These are phyloP conservation scores for Talaromyces trachyspermus DNA, from an alignment of 495 filamentous ascomycete species.

Conservation along the genomic window DNA sequence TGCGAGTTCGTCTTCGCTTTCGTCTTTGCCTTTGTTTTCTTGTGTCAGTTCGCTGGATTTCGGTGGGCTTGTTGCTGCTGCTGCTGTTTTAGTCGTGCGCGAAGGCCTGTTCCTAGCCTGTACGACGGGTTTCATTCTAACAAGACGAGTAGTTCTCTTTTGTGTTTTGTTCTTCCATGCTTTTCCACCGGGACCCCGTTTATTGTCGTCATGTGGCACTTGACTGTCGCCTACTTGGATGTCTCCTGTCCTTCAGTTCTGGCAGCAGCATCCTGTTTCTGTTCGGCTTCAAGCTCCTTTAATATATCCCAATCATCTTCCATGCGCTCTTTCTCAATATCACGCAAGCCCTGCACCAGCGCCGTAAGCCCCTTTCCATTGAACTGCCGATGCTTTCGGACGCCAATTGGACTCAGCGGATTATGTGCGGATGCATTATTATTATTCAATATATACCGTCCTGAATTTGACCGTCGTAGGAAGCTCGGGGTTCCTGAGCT, in stretches of 20 bases:
- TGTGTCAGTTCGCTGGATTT: no score
- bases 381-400: constrained; percentile 54
- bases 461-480: constrained; percentile 50
- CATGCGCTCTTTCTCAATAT: constrained; percentile 67
- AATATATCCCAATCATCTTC: constrained; percentile 80
- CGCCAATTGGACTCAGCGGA: constrained; percentile 40
- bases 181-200: constrained; percentile 8
- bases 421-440: constrained; percentile 9
- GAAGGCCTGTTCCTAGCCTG: constrained; percentile 21
- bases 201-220: constrained; percentile 35
- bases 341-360: constrained; percentile 68
- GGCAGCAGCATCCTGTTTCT: constrained; percentile 13
- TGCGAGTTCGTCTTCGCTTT: constrained; percentile 25
- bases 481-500: constrained; percentile 62
- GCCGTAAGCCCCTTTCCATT: constrained; percentile 68
- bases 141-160: constrained; percentile 15
- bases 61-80: constrained; percentile 18
- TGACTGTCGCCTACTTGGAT: constrained; percentile 61
- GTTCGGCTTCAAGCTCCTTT: constrained; percentile 65
- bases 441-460: constrained; percentile 15
- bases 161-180: constrained; percentile 16
- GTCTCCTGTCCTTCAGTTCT: constrained; percentile 11
- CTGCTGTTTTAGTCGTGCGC: constrained; percentile 19
- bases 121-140: constrained; percentile 53
- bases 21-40: constrained; percentile 17